Evolutionary conservation across 2,329 filamentous ascomycete species (phyloP), one percentile per base, ranked within the genome.

Genomic region (Ceratocystiopsis brevicomis): DNA sequence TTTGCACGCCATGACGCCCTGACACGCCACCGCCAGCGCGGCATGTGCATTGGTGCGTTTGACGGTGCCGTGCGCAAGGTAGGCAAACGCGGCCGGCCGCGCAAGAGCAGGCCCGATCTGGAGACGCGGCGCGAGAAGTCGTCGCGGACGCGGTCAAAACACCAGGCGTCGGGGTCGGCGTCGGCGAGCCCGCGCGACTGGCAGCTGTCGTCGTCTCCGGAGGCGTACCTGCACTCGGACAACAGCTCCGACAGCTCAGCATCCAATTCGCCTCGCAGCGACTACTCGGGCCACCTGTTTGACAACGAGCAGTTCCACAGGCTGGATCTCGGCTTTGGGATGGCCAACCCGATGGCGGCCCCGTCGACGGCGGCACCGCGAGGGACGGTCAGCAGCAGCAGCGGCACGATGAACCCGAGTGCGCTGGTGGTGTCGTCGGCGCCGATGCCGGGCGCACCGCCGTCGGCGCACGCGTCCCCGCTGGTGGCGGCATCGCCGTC

Each of bases 1-100:
- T 98, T 98, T 58, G 88, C 88, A 33, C 77, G 90, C 45, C 88
- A 96, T 55, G 90, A 98, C 58, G 90, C 90, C 15, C 71, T 98
- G 43, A 96, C 90, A 18, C 76, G 90, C 44, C 90, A 98, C 58
- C 77, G 87, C 43, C 90, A 96, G 60, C 78, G 90, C 37, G 90
- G 88, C 44, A 94, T 95, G 83, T 98, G 90, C 60, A 80, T 90
- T 45, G 90, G 90, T 44, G 88, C 86, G 6, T 92, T 96, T 53
- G 85, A 93, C 49, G 87, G 87, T 36, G 64, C 73, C 14, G 70
- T 73, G 8, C 64, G 71, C 41, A 75, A 74, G 55, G 62, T 68
- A 8, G 71, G 71, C 38, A 76, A 76, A 62, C 66, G 72, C n/a
- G 76, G 76, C 10, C 64, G 76, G 16, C 76, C 76, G 6, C 67